These are phyloP conservation scores for Malania oleifera DNA, from an alignment of 164 flowering plant species.

Conservation along the genomic window DNA sequence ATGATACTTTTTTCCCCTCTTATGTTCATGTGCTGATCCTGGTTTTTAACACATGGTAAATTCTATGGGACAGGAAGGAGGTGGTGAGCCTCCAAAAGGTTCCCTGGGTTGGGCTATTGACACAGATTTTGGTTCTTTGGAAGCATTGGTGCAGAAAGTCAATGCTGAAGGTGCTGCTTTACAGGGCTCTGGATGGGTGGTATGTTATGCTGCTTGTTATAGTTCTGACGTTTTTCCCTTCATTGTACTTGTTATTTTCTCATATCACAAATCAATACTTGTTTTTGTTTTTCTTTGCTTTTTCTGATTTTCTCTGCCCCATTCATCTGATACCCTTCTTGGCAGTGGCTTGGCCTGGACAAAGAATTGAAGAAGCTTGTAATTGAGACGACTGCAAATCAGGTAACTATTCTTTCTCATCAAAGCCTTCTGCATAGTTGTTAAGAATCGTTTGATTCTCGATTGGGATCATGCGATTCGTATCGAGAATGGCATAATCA, in stretches of 20 bases:
- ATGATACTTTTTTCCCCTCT: not conserved
- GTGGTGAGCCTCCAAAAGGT: constrained; percentile 90
- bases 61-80: constrained; percentile 74
- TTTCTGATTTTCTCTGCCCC: not conserved
- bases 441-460: no score
- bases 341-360: constrained; percentile 92
- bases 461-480: no score
- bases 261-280: not conserved
- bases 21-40: not conserved
- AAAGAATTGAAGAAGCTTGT: constrained; percentile 74
- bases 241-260: not conserved
- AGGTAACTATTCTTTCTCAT: constrained; percentile 64
- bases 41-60: not conserved
- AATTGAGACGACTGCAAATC: constrained; percentile 88
- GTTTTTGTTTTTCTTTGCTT: not conserved
- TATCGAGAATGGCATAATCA: no score
- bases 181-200: constrained; percentile 99
- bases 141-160: constrained; percentile 58
- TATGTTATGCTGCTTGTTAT: constrained; percentile 31
- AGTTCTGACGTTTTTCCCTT: not conserved
- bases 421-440: no score
- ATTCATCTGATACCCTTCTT: not conserved
- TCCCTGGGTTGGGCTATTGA: constrained; percentile 79
- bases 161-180: constrained; percentile 91
- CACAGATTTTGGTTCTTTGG: constrained; percentile 71